Conservation (phyloP, 2,329 filamentous ascomycete species). For the Epichloe festucae region DNA sequence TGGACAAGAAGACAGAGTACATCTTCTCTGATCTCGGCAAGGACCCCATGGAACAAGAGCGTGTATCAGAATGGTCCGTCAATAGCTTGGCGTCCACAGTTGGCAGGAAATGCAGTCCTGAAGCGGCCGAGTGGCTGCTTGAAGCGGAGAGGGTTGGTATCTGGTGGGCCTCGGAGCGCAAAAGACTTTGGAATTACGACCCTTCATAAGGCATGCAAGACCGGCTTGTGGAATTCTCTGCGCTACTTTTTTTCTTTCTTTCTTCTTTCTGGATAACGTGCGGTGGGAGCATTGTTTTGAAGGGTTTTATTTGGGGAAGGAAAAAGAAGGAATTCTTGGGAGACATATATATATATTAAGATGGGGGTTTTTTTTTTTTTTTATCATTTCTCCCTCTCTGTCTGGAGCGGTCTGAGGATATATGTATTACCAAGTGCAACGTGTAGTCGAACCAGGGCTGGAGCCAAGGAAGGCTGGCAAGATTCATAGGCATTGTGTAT, state of each 20-base stretch:
- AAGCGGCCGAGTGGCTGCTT: constrained; percentile 16
- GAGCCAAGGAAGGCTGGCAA: no score
- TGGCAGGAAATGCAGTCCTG: constrained; percentile 8
- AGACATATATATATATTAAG: no score
- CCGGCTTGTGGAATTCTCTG: not conserved
- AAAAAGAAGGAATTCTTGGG: not conserved
- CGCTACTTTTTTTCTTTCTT: not conserved
- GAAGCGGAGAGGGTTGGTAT: constrained; percentile 18
- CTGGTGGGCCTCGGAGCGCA: constrained; percentile 19
- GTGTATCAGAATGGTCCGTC: constrained; percentile 9
- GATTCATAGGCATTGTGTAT: no score
- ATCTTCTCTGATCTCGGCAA: constrained; percentile 14
- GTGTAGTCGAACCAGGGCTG: no score
- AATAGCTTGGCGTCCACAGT: constrained; percentile 7
- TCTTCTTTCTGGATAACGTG: not conserved
- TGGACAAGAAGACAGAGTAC: constrained; percentile 17
- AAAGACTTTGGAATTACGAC: constrained; percentile 7
- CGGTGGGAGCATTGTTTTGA: not conserved
- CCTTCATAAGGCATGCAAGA: not conserved
- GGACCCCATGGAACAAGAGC: constrained; percentile 17
- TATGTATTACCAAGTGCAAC: no score
- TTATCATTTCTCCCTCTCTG: no score
- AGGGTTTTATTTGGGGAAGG: not conserved
- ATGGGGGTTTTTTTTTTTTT: no score
- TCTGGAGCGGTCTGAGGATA: no score